These are phyloP conservation scores for Russula vinacea DNA, from an alignment of 768 basidiomycete species.

Conservation along the genomic window DNA sequence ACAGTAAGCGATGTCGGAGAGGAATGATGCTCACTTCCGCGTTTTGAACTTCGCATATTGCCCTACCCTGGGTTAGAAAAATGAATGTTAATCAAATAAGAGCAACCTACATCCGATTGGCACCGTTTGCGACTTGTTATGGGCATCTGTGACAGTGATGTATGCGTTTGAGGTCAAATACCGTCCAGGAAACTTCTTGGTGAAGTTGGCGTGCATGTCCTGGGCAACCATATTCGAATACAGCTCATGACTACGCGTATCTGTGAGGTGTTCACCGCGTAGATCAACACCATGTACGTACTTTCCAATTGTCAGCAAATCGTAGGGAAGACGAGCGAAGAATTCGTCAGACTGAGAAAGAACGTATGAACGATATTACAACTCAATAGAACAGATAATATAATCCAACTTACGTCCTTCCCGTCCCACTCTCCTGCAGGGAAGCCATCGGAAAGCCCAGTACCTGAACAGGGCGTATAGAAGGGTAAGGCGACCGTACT, in stretches of 20 bases:
- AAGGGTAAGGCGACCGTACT: not conserved
- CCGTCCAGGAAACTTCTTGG: constrained; percentile 59
- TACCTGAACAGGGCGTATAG: constrained; percentile 44
- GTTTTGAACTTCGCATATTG: constrained; percentile 74
- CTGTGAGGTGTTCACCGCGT: not conserved
- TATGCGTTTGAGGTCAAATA: constrained; percentile 86
- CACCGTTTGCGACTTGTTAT: constrained; percentile 39
- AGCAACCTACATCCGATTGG: constrained; percentile 45
- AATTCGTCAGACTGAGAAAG: constrained; percentile 61
- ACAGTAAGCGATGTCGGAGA: not conserved
- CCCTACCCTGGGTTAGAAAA: constrained; percentile 35
- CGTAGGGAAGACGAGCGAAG: constrained; percentile 70
- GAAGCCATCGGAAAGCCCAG: constrained; percentile 74
- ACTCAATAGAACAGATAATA: not conserved
- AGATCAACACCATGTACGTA: constrained; percentile 37
- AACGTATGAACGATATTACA: not conserved
- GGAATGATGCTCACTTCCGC: constrained; percentile 48
- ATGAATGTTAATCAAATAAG: not conserved
- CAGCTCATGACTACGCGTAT: constrained; percentile 64
- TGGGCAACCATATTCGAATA: constrained; percentile 36
- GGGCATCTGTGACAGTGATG: constrained; percentile 59
- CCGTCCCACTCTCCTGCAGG: constrained; percentile 65
- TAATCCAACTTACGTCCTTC: constrained; percentile 50
- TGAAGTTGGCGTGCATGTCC: constrained; percentile 48
- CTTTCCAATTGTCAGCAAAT: constrained; percentile 84